Evolutionary conservation across 2,329 filamentous ascomycete genomes (phyloP).

Genomic region (Dothidotthia symphoricarpi): DNA sequence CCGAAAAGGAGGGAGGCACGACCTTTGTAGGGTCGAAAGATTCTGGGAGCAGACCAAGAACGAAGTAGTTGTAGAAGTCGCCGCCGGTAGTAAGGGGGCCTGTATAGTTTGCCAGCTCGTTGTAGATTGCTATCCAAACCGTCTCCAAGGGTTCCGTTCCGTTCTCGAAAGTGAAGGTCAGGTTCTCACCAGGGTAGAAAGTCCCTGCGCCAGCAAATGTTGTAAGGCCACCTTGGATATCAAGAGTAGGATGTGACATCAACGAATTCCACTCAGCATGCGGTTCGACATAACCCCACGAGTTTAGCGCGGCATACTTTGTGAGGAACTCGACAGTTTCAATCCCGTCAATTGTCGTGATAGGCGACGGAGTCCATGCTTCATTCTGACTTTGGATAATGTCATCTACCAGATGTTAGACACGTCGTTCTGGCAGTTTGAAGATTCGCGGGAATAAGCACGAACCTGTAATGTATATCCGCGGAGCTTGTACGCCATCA

Average conservation of each 20-base stretch:
- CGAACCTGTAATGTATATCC: constrained; percentile 27
- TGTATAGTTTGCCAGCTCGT: constrained; percentile 10
- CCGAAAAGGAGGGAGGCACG: background rate
- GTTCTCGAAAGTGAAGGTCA: constrained; percentile 25
- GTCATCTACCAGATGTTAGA: constrained; percentile 21
- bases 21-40: constrained; percentile 7
- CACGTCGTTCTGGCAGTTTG: constrained; percentile 6
- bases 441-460: constrained; percentile 32
- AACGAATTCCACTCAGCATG: constrained; percentile 45
- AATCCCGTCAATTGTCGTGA: constrained; percentile 22
- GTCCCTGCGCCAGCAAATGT: constrained; percentile 17
- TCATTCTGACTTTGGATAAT: constrained; percentile 20
- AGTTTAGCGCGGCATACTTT: constrained; percentile 25
- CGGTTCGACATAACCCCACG: constrained; percentile 38
- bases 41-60: constrained; percentile 26
- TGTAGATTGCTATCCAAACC: constrained; percentile 20
- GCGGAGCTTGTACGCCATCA: constrained; percentile 26
- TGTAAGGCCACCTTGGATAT: constrained; percentile 18
- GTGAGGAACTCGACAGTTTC: constrained; percentile 18
- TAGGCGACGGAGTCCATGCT: constrained; percentile 18
- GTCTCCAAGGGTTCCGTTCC: constrained; percentile 11
- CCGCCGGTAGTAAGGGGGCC: constrained; percentile 40
- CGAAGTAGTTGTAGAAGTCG: constrained; percentile 47
- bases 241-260: constrained; percentile 14
- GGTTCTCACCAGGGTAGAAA: constrained; percentile 37